A percentile compares a stretch with the other conserved stretches of the same genome.
phyloP scores from a whole-genome alignment of 169 alveolate species.

The Babesia microti region DNA sequence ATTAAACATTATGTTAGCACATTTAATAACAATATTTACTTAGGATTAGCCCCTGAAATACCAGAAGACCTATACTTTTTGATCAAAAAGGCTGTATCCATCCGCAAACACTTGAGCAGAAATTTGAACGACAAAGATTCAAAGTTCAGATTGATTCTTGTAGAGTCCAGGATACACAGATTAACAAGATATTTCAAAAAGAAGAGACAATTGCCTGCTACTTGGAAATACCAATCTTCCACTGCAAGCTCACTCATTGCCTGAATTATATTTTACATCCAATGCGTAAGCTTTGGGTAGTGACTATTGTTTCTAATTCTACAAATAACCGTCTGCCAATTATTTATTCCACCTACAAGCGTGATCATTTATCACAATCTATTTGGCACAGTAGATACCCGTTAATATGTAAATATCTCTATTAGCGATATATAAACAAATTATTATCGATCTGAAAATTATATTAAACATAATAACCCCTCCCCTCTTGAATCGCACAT shows the following conservation, averaged over 20 bases:
- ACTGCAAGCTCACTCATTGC: constrained; percentile 77
- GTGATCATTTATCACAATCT: no score
- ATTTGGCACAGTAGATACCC: no score
- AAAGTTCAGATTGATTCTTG: constrained; percentile 91
- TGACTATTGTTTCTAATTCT: no score
- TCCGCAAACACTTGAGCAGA: constrained; percentile 96
- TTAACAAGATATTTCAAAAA: constrained; percentile 94
- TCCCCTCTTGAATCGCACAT: no score
- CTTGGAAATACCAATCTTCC: constrained; percentile 89
- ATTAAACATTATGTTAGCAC: no score
- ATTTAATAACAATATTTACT: neutral
- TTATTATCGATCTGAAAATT: no score
- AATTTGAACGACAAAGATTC: constrained; percentile 91
- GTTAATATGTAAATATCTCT: no score
- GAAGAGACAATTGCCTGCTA: constrained; percentile 90
- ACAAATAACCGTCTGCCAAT: no score
- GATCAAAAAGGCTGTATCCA: constrained; percentile 95
- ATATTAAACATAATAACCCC: no score
- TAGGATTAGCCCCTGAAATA: constrained; percentile 90
- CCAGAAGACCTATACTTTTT: constrained; percentile 97
- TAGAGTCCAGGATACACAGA: constrained; percentile 96
- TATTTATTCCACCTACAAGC: no score
- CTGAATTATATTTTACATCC: constrained; percentile 13
- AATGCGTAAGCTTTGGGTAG: no score
- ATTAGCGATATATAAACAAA: no score